Evolutionary conservation across 345 rosid genomes (phyloP), one percentile per base, ranked within the genome.

Genomic region (Acer saccharum): DNA sequence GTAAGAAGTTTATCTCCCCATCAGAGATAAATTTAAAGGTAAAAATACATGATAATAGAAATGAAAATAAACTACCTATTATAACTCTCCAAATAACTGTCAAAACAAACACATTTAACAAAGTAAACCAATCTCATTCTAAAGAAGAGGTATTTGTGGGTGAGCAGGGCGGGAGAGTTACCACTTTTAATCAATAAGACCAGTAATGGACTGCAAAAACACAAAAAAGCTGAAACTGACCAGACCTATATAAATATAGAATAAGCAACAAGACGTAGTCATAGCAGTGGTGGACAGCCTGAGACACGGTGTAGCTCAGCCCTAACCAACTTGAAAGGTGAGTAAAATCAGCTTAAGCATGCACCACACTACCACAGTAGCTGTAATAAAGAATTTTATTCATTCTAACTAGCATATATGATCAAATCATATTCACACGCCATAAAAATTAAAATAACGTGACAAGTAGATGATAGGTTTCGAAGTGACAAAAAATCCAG

Each of bases 401-500:
- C 55, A 41, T 58, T 61, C 25, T 13, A 72, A 72, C 29, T 3
- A 10, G 27, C 20, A 63, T 63, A 63, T 12, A 73, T 20, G 57
- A 61, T 13, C 6, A 41, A 12, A 6, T 44, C 54, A 72, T 39
- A 8, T 13, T 14, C 11, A 21, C 2, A 8, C 18, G 14, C 55
- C 54, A 60, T 61, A 20, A 12, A 41, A 48, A 73, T 41, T 60
- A 58, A 73, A 27, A 73, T 41, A 73, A 61, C 14, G 23, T 61
- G 32, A 20, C 41, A 17, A 72, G 55, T 39, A 21, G 39, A 73
- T 43, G 67, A 12, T 21, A 61, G n/a, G 35, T 43, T 41, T 41
- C 20, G 21, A 73, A 23, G 21, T 54, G 25, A 61, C 41, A 75
- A 65, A 35, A 32, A 52, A 46, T 61, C 13, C 35, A 75, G 44